A percentile compares a stretch with the other conserved stretches of the same genome.
These are phyloP conservation scores for Cyclanthera cordifolia DNA, from an alignment of 306 rosid genomes.

Conservation along the genomic window DNA sequence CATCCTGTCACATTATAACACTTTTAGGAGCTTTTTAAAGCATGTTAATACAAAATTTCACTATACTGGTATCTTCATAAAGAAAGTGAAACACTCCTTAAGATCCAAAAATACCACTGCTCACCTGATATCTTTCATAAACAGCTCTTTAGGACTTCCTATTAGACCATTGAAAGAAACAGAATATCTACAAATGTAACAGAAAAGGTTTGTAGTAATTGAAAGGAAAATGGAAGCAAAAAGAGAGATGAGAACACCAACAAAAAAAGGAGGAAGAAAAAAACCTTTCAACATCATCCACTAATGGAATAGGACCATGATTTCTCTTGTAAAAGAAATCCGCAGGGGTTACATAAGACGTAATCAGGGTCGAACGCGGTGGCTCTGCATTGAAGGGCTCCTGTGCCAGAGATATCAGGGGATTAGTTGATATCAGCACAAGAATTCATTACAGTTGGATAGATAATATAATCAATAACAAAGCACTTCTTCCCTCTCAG, in stretches of 20 bases:
- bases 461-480: background rate
- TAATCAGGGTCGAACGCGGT: constrained; percentile 44
- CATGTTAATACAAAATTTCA: background rate
- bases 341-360: constrained; percentile 62
- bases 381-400: constrained; percentile 91
- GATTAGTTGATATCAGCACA: background rate
- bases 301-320: constrained; percentile 75
- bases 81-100: background rate
- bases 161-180: constrained; percentile 46
- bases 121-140: constrained; percentile 70
- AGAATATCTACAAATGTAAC: constrained; percentile 40
- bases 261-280: background rate
- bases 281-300: constrained; percentile 63
- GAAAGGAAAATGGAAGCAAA: background rate
- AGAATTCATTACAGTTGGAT: background rate
- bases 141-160: constrained; percentile 43
- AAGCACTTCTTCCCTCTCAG: background rate
- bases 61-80: background rate
- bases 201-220: constrained; percentile 10
- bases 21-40: constrained; percentile 1
- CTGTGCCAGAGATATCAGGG: constrained; percentile 21
- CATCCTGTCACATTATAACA: constrained; percentile 35
- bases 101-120: constrained; percentile 16
- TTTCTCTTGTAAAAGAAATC: constrained; percentile 86
- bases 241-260: background rate